Evolutionary conservation across 2,329 filamentous ascomycete species (phyloP).

Genomic region (Pseudocercospora pini-densiflorae): DNA sequence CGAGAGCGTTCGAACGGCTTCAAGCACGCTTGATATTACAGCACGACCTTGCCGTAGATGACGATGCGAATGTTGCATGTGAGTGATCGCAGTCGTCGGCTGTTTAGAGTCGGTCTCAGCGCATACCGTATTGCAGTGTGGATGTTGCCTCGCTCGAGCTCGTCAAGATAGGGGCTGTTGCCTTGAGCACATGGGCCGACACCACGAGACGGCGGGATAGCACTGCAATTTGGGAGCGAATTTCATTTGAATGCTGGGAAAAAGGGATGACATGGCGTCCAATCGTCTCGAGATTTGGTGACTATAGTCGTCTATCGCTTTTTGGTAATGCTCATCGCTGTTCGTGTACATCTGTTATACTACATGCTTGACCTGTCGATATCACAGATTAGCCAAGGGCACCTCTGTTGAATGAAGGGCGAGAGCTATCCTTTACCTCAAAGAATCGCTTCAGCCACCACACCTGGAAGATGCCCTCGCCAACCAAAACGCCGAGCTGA

Average conservation of each 20-base stretch:
- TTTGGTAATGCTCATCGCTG: constrained; percentile 16
- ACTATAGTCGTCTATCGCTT: constrained; percentile 16
- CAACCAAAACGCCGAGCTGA: constrained; percentile 84
- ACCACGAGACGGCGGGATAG: neutral
- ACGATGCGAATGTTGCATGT: neutral
- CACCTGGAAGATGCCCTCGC: constrained; percentile 95
- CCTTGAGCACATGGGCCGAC: neutral
- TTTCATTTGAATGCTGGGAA: neutral
- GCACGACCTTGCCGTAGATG: neutral
- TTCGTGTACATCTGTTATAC: constrained; percentile 33
- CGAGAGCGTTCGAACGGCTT: neutral
- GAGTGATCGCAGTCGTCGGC: neutral
- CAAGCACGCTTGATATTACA: neutral
- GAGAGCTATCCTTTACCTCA: constrained; percentile 38
- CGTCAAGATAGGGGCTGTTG: neutral
- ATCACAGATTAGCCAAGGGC: constrained; percentile 35
- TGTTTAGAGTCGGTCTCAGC: neutral
- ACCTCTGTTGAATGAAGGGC: constrained; percentile 36
- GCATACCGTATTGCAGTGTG: neutral
- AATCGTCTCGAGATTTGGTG: neutral
- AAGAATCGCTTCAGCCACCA: constrained; percentile 97
- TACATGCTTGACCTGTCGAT: constrained; percentile 45
- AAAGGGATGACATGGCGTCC: neutral
- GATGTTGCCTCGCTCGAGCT: neutral
- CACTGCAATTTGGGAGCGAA: neutral